phyloP scores from a whole-genome alignment of 805 yeast genomes.

The Metschnikowia picachoensis region DNA sequence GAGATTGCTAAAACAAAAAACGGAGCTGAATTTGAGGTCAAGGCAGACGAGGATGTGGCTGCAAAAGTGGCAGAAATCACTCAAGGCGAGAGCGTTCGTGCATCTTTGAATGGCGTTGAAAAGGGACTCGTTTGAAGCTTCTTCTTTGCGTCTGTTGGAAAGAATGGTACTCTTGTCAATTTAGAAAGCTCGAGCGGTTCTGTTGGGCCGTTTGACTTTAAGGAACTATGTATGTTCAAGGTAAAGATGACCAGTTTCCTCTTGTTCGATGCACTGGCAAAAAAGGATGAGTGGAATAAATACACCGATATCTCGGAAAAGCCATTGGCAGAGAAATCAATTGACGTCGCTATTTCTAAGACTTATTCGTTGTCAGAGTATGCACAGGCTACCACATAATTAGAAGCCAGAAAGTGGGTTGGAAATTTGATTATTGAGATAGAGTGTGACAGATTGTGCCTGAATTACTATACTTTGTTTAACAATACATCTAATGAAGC shows the following conservation, averaged over 20 bases:
- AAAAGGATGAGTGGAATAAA: constrained; percentile 53
- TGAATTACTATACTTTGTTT: no score
- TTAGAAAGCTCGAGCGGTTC: constrained; percentile 86
- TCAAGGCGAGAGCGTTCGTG: constrained; percentile 62
- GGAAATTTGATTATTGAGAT: constrained; percentile 70
- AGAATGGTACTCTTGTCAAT: constrained; percentile 71
- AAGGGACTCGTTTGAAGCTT: constrained; percentile 70
- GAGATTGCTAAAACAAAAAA: constrained; percentile 56
- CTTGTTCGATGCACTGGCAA: constrained; percentile 46
- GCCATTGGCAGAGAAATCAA: constrained; percentile 6
- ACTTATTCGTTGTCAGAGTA: constrained; percentile 61
- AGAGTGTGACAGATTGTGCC: background rate
- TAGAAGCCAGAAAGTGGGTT: constrained; percentile 58
- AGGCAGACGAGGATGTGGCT: constrained; percentile 52
- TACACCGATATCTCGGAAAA: constrained; percentile 44
- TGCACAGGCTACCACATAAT: constrained; percentile 39
- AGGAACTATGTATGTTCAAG: constrained; percentile 55
- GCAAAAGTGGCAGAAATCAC: constrained; percentile 57
- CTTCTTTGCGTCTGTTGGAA: constrained; percentile 53
- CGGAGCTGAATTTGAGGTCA: constrained; percentile 77
- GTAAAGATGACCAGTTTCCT: constrained; percentile 63
- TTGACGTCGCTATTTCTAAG: constrained; percentile 42
- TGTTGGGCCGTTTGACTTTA: constrained; percentile 60
- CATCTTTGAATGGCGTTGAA: constrained; percentile 71
- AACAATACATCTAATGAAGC: no score